Conservation (phyloP, 2,329 filamentous ascomycete species). For the Xylariaceae sp. region DNA sequence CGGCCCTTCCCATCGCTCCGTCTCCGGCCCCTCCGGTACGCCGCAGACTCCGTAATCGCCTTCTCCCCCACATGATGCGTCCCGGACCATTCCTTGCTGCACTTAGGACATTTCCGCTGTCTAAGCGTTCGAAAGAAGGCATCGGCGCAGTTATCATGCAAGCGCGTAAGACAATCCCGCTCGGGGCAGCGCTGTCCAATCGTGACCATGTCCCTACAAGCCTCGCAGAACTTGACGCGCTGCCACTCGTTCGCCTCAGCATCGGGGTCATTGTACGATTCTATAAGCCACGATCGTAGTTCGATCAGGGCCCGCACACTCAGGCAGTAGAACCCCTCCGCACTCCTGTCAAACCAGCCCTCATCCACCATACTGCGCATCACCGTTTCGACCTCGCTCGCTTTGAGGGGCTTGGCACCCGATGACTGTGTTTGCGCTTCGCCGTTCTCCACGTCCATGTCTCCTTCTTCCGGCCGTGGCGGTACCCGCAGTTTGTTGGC, state of each 20-base stretch:
- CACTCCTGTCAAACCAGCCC: conserved; percentile 78
- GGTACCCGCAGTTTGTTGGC: conserved; percentile 64
- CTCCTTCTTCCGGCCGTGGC: conserved; percentile 33
- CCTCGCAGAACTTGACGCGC: conserved; percentile 79
- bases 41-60: conserved; percentile 50
- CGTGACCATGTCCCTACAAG: conserved; percentile 86
- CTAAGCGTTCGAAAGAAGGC: conserved; percentile 66
- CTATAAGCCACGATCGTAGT: conserved; percentile 75
- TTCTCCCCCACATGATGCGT: conserved; percentile 51
- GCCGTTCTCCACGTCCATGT: conserved; percentile 30
- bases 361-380: conserved; percentile 67
- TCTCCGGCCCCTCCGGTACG: conserved; percentile 42
- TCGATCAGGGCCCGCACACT: conserved; percentile 78
- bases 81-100: conserved; percentile 46
- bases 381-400: conserved; percentile 70
- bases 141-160: conserved; percentile 72
- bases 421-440: conserved; percentile 33
- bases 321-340: conserved; percentile 66
- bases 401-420: conserved; percentile 55
- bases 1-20: conserved; percentile 32
- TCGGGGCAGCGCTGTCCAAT: conserved; percentile 71
- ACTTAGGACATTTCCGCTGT: conserved; percentile 60
- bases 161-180: conserved; percentile 59
- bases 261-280: conserved; percentile 77
- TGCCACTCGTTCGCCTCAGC: conserved; percentile 57